Percentiles rank a stretch among this genome's conserved stretches.
These are phyloP conservation scores for Aspergillus caelatus DNA, from an alignment of 2,329 filamentous ascomycete species.

Conservation along the genomic window DNA sequence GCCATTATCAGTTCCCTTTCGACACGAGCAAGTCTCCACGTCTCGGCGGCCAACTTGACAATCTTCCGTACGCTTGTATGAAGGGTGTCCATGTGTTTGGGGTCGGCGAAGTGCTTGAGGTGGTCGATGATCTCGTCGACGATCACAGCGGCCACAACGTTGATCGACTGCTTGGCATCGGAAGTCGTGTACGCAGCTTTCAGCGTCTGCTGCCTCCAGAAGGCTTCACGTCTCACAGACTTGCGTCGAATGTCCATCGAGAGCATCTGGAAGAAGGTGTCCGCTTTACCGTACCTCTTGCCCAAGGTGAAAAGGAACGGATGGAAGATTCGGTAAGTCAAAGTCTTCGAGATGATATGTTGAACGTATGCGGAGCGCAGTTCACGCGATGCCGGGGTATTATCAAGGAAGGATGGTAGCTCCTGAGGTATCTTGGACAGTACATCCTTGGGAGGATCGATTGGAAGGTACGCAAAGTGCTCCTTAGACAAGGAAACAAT, in stretches of 20 bases:
- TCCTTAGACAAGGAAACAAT: constrained; percentile 56
- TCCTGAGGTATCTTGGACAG: constrained; percentile 55
- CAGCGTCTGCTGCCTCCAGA: constrained; percentile 62
- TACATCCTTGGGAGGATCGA: constrained; percentile 54
- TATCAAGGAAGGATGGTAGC: constrained; percentile 58
- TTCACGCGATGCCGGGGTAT: constrained; percentile 55
- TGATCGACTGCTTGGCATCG: constrained; percentile 59
- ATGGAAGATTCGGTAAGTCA: constrained; percentile 59
- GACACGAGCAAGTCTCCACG: constrained; percentile 60
- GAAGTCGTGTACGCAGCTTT: constrained; percentile 60
- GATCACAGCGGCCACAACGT: constrained; percentile 57
- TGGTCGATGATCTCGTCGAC: constrained; percentile 60
- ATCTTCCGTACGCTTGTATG: constrained; percentile 56
- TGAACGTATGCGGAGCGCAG: constrained; percentile 58
- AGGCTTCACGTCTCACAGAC: constrained; percentile 58
- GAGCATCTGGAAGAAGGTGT: constrained; percentile 57
- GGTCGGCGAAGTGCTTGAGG: constrained; percentile 57
- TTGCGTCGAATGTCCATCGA: constrained; percentile 60
- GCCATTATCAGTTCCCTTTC: constrained; percentile 60
- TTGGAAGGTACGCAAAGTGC: constrained; percentile 56
- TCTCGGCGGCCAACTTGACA: constrained; percentile 61
- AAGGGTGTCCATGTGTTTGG: constrained; percentile 54
- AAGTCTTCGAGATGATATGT: constrained; percentile 59
- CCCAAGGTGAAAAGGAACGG: constrained; percentile 61
- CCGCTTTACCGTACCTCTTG: constrained; percentile 58